Percentiles rank a stretch among this genome's conserved stretches.
Evolutionary conservation across 768 basidiomycete genomes (phyloP).

Genomic region (Agaricus bisporus): DNA sequence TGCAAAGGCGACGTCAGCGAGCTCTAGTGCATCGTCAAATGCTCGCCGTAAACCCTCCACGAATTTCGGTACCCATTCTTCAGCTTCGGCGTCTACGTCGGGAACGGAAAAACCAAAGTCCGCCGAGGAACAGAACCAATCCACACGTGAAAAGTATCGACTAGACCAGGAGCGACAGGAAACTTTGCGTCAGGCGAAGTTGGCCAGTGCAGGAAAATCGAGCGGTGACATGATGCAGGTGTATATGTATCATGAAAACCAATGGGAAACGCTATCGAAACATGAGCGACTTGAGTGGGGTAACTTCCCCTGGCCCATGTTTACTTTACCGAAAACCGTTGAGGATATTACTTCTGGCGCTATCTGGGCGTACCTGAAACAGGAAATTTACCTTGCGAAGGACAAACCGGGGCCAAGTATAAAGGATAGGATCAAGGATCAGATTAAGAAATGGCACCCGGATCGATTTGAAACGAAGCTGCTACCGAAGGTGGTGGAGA

Average conservation of each 20-base stretch:
- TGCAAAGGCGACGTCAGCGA: slow-evolving; percentile 20
- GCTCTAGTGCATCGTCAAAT: slow-evolving; percentile 17
- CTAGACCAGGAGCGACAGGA: slow-evolving; percentile 61
- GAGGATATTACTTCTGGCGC: slow-evolving; percentile 55
- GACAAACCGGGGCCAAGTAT: slow-evolving; percentile 45
- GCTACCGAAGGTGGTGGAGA: slow-evolving; percentile 55
- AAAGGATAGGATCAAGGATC: slow-evolving; percentile 74
- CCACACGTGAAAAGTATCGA: slow-evolving; percentile 65
- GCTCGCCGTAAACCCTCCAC: slow-evolving; percentile 29
- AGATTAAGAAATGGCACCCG: slow-evolving; percentile 74
- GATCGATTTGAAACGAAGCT: slow-evolving; percentile 74
- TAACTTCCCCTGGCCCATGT: slow-evolving; percentile 71
- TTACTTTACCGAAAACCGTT: slow-evolving; percentile 46
- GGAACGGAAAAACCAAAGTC: slow-evolving; percentile 59
- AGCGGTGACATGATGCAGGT: slow-evolving; percentile 52
- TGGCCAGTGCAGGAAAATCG: slow-evolving; percentile 44
- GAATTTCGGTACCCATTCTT: slow-evolving; percentile 22
- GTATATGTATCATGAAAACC: slow-evolving; percentile 56
- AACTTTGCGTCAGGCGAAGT: slow-evolving; percentile 45
- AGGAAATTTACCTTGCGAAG: slow-evolving; percentile 41
- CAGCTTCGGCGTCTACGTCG: slow-evolving; percentile 16
- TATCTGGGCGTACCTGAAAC: slow-evolving; percentile 58
- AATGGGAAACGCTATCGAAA: slow-evolving; percentile 46
- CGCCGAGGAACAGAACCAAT: slow-evolving; percentile 55
- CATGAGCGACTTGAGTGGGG: slow-evolving; percentile 50